These are phyloP conservation scores for Heterobasidion annosum DNA, from an alignment of 1,284 basidiomycete genomes.

Conservation along the genomic window DNA sequence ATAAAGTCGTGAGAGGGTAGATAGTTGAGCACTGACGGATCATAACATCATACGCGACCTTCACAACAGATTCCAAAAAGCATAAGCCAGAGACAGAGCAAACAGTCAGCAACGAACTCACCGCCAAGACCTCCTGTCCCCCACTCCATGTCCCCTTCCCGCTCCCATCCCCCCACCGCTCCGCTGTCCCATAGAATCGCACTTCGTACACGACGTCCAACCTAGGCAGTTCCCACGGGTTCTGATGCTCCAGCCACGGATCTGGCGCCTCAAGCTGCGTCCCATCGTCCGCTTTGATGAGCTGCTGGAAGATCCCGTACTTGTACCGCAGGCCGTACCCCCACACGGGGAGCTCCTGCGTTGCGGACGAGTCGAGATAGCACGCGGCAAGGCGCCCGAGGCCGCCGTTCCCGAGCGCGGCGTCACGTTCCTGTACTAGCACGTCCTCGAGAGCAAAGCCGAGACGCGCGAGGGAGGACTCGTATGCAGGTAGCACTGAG, in stretches of 20 bases:
- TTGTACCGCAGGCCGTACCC: slow-evolving; percentile 85
- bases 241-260: slow-evolving; percentile 84
- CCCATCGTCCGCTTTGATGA: slow-evolving; percentile 35
- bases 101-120: too few species aligned
- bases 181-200: slow-evolving; percentile 80
- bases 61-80: too few species aligned
- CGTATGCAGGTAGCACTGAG: slow-evolving; percentile 70
- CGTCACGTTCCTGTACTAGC: slow-evolving; percentile 82
- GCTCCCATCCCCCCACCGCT: slow-evolving; percentile 47
- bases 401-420: slow-evolving; percentile 83
- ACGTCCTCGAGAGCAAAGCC: slow-evolving; percentile 86
- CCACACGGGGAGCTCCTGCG: slow-evolving; percentile 79
- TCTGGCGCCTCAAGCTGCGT: slow-evolving; percentile 84
- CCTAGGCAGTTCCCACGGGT: slow-evolving; percentile 85
- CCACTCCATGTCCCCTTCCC: slow-evolving; percentile 72
- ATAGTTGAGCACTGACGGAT: slow-evolving; percentile 36
- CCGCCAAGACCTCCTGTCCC: slow-evolving; percentile 84
- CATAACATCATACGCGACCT: slow-evolving; percentile 75
- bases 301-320: slow-evolving; percentile 93
- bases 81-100: too few species aligned
- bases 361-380: slow-evolving; percentile 81
- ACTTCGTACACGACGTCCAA: slow-evolving; percentile 77
- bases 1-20: not conserved
- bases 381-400: slow-evolving; percentile 90
- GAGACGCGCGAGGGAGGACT: slow-evolving; percentile 58